Base-by-base conservation (phyloP, 208 protist genomes). In the Angomonas deanei region DNA sequence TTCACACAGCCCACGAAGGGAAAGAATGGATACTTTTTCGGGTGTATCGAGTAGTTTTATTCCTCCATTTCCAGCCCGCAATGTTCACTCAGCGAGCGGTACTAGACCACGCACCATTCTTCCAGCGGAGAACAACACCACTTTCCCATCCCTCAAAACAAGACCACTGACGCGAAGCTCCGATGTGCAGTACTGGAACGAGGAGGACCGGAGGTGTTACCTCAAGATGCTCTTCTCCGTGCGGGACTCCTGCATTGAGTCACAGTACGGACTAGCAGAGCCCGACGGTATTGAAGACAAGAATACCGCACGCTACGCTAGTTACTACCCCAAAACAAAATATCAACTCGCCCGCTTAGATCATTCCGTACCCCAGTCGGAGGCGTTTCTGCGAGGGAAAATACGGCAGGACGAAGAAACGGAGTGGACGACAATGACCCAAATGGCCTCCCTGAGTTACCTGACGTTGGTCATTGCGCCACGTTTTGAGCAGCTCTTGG, bases 371-470 rank as follows among this genome's bases (percentile, higher is more conserved):
- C 30, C 50, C 23, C 70, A 78, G 11, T 60, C 88, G 33, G 34
- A 93, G 73, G 56, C 36, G 38, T 67, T 70, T 24, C 69, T 70
- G 21, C 80, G 88, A 17, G 39, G 78, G 46, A 69, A 80, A 36
- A 34, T 94, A 0, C 10, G 66, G 11, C 70, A 69, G 6, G 73
- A 57, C n/a, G 88, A 91, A 68, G 50, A 61, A 23, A 91, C 80
- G 84, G 82, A 87, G 33, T 64, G 76, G 24, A 72, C 74, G 21
- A 76, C 89, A 0, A 39, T 85, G 6, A 62, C 63, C 0, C 80
- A 94, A 64, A 88, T 92, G 82, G 91, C 90, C 80, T 69, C 79
- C 21, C 80, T 90, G 48, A 61, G 67, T 52, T 94, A 85, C 66
- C 81, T 91, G 2, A 88, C 79, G 6, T 86, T 82, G 64, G 80